Conservation (phyloP, 2,329 filamentous ascomycete species). For the Aureobasidium zeae region DNA sequence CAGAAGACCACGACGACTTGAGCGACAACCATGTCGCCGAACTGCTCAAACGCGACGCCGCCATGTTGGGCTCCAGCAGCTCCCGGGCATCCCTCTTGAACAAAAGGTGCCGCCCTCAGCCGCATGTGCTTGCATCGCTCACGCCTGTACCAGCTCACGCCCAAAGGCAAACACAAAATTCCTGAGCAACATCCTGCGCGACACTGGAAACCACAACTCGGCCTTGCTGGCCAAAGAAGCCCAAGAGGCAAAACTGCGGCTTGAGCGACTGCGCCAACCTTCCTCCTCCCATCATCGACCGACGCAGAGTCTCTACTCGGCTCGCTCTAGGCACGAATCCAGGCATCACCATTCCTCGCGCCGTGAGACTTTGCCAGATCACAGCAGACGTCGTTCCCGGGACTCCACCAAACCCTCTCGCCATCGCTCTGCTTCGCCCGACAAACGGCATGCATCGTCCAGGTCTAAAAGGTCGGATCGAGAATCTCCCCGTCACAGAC, state of each 20-base stretch:
- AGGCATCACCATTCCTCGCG: background rate
- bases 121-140: slow-evolving; percentile 17
- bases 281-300: too few species aligned
- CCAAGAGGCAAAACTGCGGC: slow-evolving; percentile 63
- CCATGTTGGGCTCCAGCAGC: slow-evolving; percentile 57
- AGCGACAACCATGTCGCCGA: slow-evolving; percentile 72
- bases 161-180: slow-evolving; percentile 91
- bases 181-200: slow-evolving; percentile 75
- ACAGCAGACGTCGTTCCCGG: background rate
- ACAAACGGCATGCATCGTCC: background rate
- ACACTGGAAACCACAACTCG: slow-evolving; percentile 82
- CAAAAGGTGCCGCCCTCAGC: slow-evolving; percentile 35
- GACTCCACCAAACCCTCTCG: background rate
- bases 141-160: slow-evolving; percentile 7
- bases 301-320: slow-evolving; percentile 17
- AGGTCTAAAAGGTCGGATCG: background rate
- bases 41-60: slow-evolving; percentile 72
- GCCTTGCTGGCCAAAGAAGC: slow-evolving; percentile 76
- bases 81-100: slow-evolving; percentile 58
- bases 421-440: slow-evolving; percentile 1
- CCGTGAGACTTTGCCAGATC: background rate
- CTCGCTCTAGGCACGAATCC: slow-evolving; percentile 13
- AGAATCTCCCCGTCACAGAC: too few species aligned
- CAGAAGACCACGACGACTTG: slow-evolving; percentile 32
- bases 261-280: slow-evolving; percentile 46